Evolutionary conservation across 371 early-diverging fungal genomes (phyloP), one percentile per base, ranked within the genome.

Genomic region (Dinochytrium kinnereticum): DNA sequence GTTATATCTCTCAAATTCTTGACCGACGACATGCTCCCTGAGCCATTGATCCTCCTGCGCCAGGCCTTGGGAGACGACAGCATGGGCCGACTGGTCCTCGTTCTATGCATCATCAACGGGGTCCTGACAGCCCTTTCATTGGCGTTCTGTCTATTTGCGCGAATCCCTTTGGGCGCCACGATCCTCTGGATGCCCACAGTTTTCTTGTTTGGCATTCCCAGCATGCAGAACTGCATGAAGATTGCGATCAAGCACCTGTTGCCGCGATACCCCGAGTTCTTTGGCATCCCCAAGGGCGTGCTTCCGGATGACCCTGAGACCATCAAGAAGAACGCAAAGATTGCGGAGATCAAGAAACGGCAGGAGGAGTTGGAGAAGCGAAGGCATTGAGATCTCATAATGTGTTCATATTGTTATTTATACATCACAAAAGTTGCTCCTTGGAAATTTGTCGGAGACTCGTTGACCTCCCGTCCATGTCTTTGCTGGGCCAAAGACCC

Each of bases 241-340:
- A 74, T 77, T 21, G 36, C 50, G 7, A 59, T 77, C 13, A 44
- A 69, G 26, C 34, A 67, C 44, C 73, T 73, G 0, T 64, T 77
- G 73, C 36, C 53, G 34, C 1, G 70, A 21, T 73, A 77, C 64
- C 77, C 77, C 1, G 74, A 70, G 44, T 72, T 72, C 34, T 77
- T 77, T 73, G 77, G 77, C 2, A 57, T 77, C 21, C 77, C 77
- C 17, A 61, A 69, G 64, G 70, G 70, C 30, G 77, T 77, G 44
- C 31, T 77, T 33, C 38, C 38, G 44, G 66, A 66, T 37, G 66
- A 66, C 34, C 61, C 61, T 24, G 24, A 15, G 10, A 61, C 61
- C 3, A 61, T 61, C 24, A 24, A 3, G 34, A 61, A 61, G 34
- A 61, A 61, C 19, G 37, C 31, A 28, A 61, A 61, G 61, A 61